Evolutionary conservation across 1,284 basidiomycete genomes (phyloP).

Genomic region (Xerocomus amazonicus): DNA sequence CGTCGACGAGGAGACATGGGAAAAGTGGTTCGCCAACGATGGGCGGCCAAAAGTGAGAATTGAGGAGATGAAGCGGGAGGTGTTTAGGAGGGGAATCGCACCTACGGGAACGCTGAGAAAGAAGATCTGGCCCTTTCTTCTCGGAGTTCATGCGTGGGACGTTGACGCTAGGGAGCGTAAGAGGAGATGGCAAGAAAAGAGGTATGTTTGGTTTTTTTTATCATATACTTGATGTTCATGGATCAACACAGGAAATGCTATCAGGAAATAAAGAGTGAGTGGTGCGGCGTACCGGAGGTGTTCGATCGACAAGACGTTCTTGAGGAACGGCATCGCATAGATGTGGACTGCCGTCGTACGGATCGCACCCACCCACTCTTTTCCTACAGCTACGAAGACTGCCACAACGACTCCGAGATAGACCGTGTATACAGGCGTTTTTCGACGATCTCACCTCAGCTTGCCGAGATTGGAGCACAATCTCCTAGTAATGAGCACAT

Average conservation of each 20-base stretch:
- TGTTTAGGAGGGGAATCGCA: conserved; percentile 72
- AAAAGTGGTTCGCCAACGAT: conserved; percentile 67
- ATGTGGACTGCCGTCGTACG: conserved; percentile 97
- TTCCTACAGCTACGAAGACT: conserved; percentile 42
- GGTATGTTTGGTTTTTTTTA: conserved; percentile 39
- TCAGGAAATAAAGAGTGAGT: conserved; percentile 65
- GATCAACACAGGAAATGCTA: conserved; percentile 57
- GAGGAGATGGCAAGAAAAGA: conserved; percentile 59
- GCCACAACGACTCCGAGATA: conserved; percentile 40
- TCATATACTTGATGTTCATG: conserved; percentile 13
- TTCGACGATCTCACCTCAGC: conserved; percentile 68
- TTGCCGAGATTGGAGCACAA: conserved; percentile 73
- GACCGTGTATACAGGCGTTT: conserved; percentile 51
- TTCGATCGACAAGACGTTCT: conserved; percentile 74
- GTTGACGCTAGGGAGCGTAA: conserved; percentile 53
- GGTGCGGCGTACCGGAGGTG: conserved; percentile 79
- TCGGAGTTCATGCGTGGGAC: conserved; percentile 84
- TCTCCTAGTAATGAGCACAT: conserved; percentile 86
- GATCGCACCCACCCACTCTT: conserved; percentile 91
- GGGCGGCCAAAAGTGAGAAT: conserved; percentile 63
- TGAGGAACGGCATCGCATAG: conserved; percentile 87
- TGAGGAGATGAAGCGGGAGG: conserved; percentile 69
- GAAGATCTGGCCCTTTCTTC: conserved; percentile 86
- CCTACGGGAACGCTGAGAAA: conserved; percentile 53
- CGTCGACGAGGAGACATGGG: conserved; percentile 66